Evolutionary conservation across 2,329 filamentous ascomycete genomes (phyloP).

Genomic region (Taxawa tesnikishii): DNA sequence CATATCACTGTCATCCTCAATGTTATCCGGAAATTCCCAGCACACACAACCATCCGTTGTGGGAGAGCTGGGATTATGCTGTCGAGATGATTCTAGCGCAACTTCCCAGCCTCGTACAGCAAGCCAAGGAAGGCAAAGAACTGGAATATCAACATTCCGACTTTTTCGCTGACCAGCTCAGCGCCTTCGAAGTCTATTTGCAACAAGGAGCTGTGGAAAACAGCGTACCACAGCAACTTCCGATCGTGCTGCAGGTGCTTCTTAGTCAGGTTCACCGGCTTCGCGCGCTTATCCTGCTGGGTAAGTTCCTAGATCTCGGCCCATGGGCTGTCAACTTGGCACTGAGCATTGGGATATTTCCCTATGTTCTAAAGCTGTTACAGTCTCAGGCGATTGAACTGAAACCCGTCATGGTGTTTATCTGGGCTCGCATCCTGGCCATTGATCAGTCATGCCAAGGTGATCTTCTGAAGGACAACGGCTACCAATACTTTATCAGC

Average conservation of each 20-base stretch:
- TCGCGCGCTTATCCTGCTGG: slow-evolving; percentile 78
- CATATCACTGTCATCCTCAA: slow-evolving; percentile 89
- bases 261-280: slow-evolving; percentile 91
- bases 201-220: slow-evolving; percentile 71
- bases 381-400: slow-evolving; percentile 91
- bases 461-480: slow-evolving; percentile 91
- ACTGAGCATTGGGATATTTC: slow-evolving; percentile 95
- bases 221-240: slow-evolving; percentile 84
- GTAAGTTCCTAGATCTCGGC: slow-evolving; percentile 86
- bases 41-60: slow-evolving; percentile 86
- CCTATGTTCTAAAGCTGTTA: slow-evolving; percentile 92
- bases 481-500: slow-evolving; percentile 90
- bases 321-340: slow-evolving; percentile 98
- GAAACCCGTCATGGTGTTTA: slow-evolving; percentile 98
- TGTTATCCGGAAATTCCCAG: slow-evolving; percentile 87
- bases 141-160: slow-evolving; percentile 91
- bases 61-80: slow-evolving; percentile 95
- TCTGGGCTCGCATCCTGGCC: slow-evolving; percentile 91
- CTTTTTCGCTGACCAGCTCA: slow-evolving; percentile 95
- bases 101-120: slow-evolving; percentile 67
- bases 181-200: slow-evolving; percentile 93
- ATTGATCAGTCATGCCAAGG: slow-evolving; percentile 90
- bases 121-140: slow-evolving; percentile 60
- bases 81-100: slow-evolving; percentile 91
- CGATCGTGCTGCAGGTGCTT: slow-evolving; percentile 89